Percentiles rank a stretch among this genome's conserved stretches.
Conservation (phyloP, 257 asterid species). For the Plantago major region DNA sequence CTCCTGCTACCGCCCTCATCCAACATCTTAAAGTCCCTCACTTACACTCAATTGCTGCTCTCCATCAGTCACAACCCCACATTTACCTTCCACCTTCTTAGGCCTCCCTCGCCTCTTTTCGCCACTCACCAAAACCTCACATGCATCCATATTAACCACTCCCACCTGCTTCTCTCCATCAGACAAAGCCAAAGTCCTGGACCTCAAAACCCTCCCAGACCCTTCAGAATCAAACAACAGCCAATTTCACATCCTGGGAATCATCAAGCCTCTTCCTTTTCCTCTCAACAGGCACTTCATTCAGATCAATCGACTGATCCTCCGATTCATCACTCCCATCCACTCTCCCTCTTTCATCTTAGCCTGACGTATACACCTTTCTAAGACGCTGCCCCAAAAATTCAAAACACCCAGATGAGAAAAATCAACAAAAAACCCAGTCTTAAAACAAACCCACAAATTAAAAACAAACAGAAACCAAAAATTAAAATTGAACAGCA, state of each 20-base stretch:
- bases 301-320: slow-evolving; percentile 51
- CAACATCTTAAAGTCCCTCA: background rate
- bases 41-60: background rate
- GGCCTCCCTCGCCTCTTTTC: slow-evolving; percentile 23
- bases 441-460: slow-evolving; percentile 10
- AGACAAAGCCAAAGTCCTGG: slow-evolving; percentile 43
- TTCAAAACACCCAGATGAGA: background rate
- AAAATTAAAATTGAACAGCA: background rate
- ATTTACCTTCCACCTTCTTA: slow-evolving; percentile 15
- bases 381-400: slow-evolving; percentile 23
- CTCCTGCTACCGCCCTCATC: slow-evolving; percentile 20
- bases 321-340: slow-evolving; percentile 31
- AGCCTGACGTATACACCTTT: background rate
- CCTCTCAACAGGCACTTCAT: slow-evolving; percentile 40
- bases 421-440: slow-evolving; percentile 9
- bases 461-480: slow-evolving; percentile 5
- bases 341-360: slow-evolving; percentile 15
- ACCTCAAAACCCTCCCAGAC: slow-evolving; percentile 68
- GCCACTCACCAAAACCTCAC: background rate
- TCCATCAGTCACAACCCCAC: slow-evolving; percentile 13
- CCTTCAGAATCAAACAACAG: slow-evolving; percentile 28
- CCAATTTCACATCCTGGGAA: slow-evolving; percentile 23
- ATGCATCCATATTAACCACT: background rate
- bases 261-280: slow-evolving; percentile 39
- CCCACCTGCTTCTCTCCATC: background rate